phyloP scores from a whole-genome alignment of 2,329 filamentous ascomycete species.

The Xylariaceae sp. region DNA sequence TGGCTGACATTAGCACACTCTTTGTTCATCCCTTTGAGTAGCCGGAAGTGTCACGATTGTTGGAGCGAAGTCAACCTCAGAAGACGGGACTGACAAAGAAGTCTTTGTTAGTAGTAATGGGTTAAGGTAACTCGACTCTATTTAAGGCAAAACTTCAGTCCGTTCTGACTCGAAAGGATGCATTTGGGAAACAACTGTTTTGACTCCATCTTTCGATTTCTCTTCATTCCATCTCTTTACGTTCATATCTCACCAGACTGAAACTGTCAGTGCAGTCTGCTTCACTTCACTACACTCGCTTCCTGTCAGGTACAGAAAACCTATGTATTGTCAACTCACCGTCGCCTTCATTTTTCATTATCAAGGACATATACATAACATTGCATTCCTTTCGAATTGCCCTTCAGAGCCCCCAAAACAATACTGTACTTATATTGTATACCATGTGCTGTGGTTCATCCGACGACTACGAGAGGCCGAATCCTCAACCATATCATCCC shows the following conservation, averaged over 20 bases:
- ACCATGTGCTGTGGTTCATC: not conserved
- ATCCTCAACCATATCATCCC: conserved; percentile 1
- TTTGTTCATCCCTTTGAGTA: no score
- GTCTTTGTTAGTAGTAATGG: not conserved
- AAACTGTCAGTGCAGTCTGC: not conserved
- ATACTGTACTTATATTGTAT: not conserved
- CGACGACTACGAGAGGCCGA: not conserved
- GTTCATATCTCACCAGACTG: not conserved
- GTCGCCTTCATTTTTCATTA: not conserved
- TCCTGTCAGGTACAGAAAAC: conserved; percentile 3
- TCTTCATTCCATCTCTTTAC: not conserved
- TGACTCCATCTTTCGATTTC: not conserved
- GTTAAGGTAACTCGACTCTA: not conserved
- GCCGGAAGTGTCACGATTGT: no score
- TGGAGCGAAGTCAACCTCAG: no score
- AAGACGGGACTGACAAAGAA: no score
- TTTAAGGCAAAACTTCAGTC: not conserved
- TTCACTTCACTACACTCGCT: not conserved
- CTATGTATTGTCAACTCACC: not conserved
- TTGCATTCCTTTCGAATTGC: not conserved
- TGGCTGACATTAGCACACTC: no score
- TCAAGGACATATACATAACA: not conserved
- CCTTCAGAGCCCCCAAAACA: not conserved
- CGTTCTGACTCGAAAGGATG: no score
- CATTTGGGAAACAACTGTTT: not conserved